Percentiles rank a stretch among this genome's conserved stretches.
Conservation (phyloP, 495 filamentous ascomycete genomes). For the Acidomyces sp. region DNA sequence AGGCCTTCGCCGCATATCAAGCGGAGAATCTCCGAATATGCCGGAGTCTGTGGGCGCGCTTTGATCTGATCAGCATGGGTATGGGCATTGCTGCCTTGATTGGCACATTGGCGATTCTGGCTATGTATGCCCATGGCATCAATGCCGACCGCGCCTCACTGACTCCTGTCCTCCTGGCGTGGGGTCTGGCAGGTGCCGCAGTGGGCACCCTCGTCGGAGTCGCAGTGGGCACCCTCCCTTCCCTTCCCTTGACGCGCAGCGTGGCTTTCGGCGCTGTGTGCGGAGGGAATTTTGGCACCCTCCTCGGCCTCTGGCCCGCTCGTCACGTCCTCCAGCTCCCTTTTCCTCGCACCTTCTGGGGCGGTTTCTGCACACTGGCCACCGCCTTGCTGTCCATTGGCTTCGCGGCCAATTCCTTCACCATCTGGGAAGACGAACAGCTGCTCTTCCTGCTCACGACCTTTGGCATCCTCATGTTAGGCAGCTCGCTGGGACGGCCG, state of each 20-base stretch:
- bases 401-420: conserved; percentile 95
- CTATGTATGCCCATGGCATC: conserved; percentile 56
- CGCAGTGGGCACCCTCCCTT: conserved; percentile 20
- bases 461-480: conserved; percentile 61
- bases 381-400: conserved; percentile 72
- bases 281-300: conserved; percentile 50
- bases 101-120: conserved; percentile 49
- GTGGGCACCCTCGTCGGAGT: conserved; percentile 21
- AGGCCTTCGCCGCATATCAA: conserved; percentile 60
- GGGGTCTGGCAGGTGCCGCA: conserved; percentile 25
- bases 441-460: conserved; percentile 82
- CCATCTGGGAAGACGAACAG: conserved; percentile 97
- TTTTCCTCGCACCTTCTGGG: conserved; percentile 72
- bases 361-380: conserved; percentile 68
- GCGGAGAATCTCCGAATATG: conserved; percentile 65
- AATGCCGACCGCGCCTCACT: conserved; percentile 40
- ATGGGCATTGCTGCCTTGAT: conserved; percentile 61
- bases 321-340: conserved; percentile 40
- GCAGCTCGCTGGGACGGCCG: conserved; percentile 59
- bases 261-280: conserved; percentile 40
- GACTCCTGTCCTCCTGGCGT: conserved; percentile 33
- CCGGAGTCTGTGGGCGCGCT: conserved; percentile 77
- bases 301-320: conserved; percentile 40
- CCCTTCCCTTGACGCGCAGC: conserved; percentile 17
- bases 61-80: conserved; percentile 74